Conservation (phyloP, 345 rosid species). For the Hibiscus tridactylites region DNA sequence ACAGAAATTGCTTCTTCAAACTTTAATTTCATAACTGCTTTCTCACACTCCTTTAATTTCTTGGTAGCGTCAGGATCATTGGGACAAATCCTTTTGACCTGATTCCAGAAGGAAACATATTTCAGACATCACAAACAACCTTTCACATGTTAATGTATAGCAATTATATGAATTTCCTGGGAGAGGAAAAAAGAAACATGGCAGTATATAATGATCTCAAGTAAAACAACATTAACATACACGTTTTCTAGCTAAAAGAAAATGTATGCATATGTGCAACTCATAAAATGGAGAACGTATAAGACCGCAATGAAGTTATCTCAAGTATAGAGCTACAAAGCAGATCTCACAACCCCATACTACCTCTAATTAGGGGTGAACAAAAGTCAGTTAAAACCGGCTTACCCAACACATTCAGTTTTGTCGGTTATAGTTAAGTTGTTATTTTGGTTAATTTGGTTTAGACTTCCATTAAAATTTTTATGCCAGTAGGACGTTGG, state of each 20-base stretch:
- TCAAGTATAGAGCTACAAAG: background rate
- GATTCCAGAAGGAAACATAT: slow-evolving; percentile 1
- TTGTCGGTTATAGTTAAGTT: no score
- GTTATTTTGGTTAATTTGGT: no score
- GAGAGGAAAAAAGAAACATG: background rate
- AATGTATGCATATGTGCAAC: background rate
- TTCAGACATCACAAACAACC: background rate
- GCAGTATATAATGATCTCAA: background rate
- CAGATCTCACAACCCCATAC: background rate
- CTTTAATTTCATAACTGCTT: slow-evolving; percentile 84
- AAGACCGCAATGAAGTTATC: background rate
- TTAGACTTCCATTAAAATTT: no score
- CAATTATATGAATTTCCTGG: background rate
- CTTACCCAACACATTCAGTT: no score
- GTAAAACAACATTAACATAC: background rate
- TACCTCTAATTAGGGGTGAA: no score
- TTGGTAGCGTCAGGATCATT: slow-evolving; percentile 90
- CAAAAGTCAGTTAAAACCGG: no score
- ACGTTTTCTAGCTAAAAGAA: background rate
- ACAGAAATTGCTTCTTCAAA: slow-evolving; percentile 93
- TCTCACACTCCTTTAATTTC: slow-evolving; percentile 93
- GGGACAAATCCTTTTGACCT: slow-evolving; percentile 85
- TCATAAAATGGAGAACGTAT: background rate
- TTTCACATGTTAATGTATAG: background rate
- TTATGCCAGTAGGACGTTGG: no score